Evolutionary conservation across 345 rosid species (phyloP), one percentile per base, ranked within the genome.

Genomic region (Boechera retrofracta): DNA sequence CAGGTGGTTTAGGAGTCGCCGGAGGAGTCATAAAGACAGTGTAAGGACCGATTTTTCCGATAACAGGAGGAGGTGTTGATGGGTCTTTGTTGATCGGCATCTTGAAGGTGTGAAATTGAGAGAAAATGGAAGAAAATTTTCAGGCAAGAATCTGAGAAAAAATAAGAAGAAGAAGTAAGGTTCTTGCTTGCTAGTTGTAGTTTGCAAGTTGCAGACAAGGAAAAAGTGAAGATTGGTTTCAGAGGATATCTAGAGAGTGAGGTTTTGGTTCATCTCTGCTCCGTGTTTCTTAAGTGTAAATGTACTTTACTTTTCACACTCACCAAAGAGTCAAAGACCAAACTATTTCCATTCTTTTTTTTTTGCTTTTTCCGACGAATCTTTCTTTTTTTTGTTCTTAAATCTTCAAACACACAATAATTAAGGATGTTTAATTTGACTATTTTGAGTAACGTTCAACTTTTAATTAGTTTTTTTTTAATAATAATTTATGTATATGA

Each of bases 21-120:
- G 97, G 98, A 4, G 98, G 99, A 64, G 99, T 96, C 82, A 89
- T 84, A 81, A 96, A 96, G 74, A 96, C 97, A 24, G 99, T 96
- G 88, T 93, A 96, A 10, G 99, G 99, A 0, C 99, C 99, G 69
- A 96, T 92, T 87, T 96, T 96, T 16, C 98, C 98, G 82, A 93
- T 96, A 67, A 83, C 77, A 11, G 99, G 99, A 5, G 97, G 92
- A 5, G 98, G 97, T 15, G 85, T 86, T 35, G 89, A 80, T 10
- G 90, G 80, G 77, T 82, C 92, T 59, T 45, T 88, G 85, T 80
- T 89, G 88, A 89, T 84, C 49, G 99, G 88, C 99, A 96, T 96
- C 82, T 77, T 64, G 64, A 13, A 69, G 5, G 7, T 64, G 31
- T 24, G 28, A 69, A 55, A 72, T 44, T 15, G 28, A 74, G 36